These are phyloP conservation scores for Gracilaria gracilis DNA, from an alignment of 23 red algal genomes.

Conservation along the genomic window DNA sequence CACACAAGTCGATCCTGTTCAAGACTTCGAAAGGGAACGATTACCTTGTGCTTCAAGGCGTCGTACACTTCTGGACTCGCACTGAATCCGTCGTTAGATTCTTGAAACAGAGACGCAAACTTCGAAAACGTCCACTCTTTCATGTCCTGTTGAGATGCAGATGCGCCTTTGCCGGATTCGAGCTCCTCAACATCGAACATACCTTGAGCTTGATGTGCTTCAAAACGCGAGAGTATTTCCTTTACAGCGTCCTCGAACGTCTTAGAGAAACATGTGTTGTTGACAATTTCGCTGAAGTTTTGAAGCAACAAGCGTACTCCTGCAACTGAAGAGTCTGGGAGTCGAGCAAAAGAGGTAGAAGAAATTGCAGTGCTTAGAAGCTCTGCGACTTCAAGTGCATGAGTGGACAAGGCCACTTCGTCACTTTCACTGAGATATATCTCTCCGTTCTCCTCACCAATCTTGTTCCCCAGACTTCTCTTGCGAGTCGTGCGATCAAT, in stretches of 20 bases:
- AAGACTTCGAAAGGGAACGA: conserved; percentile 48
- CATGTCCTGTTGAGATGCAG: neutral
- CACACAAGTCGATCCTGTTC: conserved; percentile 37
- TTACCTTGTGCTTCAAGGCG: conserved; percentile 33
- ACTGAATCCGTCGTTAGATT: neutral
- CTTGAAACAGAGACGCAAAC: neutral
- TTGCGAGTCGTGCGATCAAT: conserved; percentile 35
- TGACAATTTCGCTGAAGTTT: neutral
- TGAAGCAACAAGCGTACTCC: neutral
- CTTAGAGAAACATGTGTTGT: neutral
- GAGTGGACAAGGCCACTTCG: neutral
- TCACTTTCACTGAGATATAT: conserved; percentile 12
- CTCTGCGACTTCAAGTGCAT: conserved; percentile 3
- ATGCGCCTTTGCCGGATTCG: neutral
- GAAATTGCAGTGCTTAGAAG: neutral
- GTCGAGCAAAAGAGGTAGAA: neutral
- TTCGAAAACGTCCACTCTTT: neutral
- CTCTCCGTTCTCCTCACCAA: conserved; percentile 26
- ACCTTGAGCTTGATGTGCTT: neutral
- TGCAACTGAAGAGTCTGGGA: neutral
- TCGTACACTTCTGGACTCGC: conserved; percentile 25
- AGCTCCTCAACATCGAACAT: neutral
- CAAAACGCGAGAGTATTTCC: neutral
- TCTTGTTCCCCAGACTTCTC: conserved; percentile 10
- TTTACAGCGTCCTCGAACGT: neutral